Evolutionary conservation across 441 rosid genomes (phyloP), one percentile per base, ranked within the genome.

Genomic region (Cnidoscolus chayamansa): DNA sequence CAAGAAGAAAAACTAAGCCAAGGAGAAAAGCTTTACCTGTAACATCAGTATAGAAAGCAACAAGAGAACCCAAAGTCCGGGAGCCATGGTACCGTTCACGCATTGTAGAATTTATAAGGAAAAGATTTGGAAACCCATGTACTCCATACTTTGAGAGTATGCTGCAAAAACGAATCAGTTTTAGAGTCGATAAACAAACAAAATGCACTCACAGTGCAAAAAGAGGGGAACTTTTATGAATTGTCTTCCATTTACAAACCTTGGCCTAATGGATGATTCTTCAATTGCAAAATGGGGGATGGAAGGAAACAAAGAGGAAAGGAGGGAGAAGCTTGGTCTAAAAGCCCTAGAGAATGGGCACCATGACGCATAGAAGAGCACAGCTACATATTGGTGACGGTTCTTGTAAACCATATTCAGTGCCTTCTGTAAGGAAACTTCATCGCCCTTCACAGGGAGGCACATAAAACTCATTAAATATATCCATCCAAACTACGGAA

Each of bases 321-420:
- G 75, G 70, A 86, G 56, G 65, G 89, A 84, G 72, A 94, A 92
- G 30, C 81, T 83, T 2, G 93, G 97, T 58, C 89, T 84, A 61
- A 92, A 87, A n/a, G 74, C 78, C 74, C 87, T 77, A 0, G 98
- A 94, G 79, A 94, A 94, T 40, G 97, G 97, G 83, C 98, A 94
- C 97, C 98, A 92, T 1, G 96, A 86, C 43, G 98, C 97, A 77
- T 92, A 89, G 78, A 94, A 94, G 60, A 94, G 90, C 83, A 92
- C 83, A 48, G 97, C 96, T 70, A 88, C 93, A 63, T 87, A 87
- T 17, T 80, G 82, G 70, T 82, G 80, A 60, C 81, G 79, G 67
- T 83, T 80, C 84, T 77, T 84, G 79, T 92, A 78, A 72, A 90
- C 85, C 82, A 89, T 80, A 80, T 75, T 87, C 81, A 92, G 70